phyloP scores from a whole-genome alignment of 176 grass and related monocot species.

The Eremochloa ophiuroides region DNA sequence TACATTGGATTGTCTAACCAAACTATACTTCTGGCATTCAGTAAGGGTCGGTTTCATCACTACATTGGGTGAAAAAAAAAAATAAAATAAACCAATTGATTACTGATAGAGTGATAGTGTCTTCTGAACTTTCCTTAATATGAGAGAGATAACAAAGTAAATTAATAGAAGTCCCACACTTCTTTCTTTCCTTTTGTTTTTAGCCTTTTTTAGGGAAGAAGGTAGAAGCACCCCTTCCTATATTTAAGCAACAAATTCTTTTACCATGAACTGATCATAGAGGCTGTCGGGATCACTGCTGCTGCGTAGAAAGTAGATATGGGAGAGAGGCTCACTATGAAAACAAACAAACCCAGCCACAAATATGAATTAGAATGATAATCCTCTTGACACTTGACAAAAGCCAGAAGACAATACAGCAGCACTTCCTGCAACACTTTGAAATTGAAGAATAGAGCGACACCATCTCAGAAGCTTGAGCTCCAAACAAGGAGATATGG shows the following conservation, averaged over 20 bases:
- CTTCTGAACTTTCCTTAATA: background rate
- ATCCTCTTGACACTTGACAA: background rate
- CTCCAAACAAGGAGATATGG: background rate
- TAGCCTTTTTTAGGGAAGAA: background rate
- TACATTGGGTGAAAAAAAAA: background rate
- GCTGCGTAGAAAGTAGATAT: too few species aligned
- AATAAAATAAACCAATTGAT: background rate
- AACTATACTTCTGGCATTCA: background rate
- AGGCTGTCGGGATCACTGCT: too few species aligned
- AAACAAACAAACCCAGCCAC: background rate
- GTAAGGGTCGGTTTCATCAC: background rate
- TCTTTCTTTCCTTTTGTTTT: background rate
- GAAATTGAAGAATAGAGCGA: background rate
- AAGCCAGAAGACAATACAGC: background rate
- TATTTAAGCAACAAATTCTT: background rate
- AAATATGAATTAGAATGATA: background rate
- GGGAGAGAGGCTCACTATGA: too few species aligned
- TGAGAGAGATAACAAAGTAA: background rate
- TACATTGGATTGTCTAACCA: background rate
- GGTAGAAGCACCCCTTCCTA: background rate
- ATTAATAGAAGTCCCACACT: background rate
- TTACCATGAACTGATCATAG: background rate
- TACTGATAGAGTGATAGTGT: background rate
- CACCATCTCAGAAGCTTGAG: background rate
- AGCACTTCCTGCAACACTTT: background rate